Conservation (phyloP, 768 basidiomycete species). For the Naganishia onofrii region DNA sequence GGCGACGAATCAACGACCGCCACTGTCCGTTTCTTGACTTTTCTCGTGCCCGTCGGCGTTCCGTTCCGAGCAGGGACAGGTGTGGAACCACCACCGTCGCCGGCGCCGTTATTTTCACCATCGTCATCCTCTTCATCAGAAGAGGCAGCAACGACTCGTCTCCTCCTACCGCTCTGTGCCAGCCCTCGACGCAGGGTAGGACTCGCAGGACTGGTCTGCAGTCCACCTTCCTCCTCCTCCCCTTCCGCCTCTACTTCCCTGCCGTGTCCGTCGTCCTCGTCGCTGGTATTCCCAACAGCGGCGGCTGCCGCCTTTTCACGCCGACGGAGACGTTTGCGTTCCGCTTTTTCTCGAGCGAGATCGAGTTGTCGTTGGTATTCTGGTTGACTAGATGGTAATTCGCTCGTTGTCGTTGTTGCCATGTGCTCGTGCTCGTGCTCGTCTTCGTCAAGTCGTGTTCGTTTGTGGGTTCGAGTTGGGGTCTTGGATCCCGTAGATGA, state of each 20-base stretch:
- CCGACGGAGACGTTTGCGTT: no score
- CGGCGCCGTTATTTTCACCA: no score
- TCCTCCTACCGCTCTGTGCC: neutral
- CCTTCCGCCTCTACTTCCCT: neutral
- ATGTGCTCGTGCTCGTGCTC: neutral
- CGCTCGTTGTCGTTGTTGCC: neutral
- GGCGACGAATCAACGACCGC: no score
- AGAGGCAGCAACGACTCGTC: neutral
- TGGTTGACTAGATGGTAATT: slow-evolving; percentile 4
- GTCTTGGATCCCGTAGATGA: neutral
- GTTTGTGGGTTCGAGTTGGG: neutral
- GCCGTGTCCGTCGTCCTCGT: neutral
- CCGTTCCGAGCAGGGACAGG: no score
- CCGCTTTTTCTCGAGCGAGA: neutral
- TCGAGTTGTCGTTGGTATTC: slow-evolving; percentile 12
- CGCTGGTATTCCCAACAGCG: neutral
- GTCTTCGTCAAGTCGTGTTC: neutral
- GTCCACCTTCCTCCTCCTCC: neutral
- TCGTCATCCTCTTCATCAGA: neutral
- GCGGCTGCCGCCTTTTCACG: neutral
- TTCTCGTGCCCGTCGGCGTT: no score
- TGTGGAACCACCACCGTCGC: no score
- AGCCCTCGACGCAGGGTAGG: neutral
- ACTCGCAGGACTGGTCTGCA: slow-evolving; percentile 16
- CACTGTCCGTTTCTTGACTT: no score